These are phyloP conservation scores for Pleurotus ostreatus DNA, from an alignment of 768 basidiomycete genomes.

Conservation along the genomic window DNA sequence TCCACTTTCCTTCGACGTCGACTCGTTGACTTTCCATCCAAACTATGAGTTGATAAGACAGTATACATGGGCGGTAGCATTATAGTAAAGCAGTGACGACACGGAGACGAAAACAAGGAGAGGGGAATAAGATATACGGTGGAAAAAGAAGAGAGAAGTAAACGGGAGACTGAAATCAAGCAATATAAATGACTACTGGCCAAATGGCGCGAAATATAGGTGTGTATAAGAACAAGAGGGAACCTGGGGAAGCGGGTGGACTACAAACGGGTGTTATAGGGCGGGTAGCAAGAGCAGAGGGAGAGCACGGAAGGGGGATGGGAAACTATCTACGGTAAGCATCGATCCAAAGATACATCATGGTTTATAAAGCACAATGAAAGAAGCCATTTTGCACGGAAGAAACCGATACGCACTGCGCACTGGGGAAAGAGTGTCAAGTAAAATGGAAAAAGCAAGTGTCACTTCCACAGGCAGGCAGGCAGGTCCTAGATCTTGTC, in stretches of 20 bases:
- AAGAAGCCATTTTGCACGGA: neutral
- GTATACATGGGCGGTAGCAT: neutral
- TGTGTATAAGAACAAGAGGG: slow-evolving; percentile 9
- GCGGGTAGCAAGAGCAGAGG: no score
- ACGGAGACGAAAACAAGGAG: slow-evolving; percentile 7
- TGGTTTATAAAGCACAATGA: neutral
- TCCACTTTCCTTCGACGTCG: no score
- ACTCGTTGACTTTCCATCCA: neutral
- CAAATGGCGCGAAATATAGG: slow-evolving; percentile 6
- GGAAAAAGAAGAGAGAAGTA: slow-evolving; percentile 5
- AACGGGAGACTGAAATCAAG: neutral
- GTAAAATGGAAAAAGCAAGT: no score
- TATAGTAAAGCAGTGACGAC: slow-evolving; percentile 12
- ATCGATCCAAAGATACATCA: slow-evolving; percentile 6
- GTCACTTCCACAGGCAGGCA: no score
- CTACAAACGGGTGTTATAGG: no score
- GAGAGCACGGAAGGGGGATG: neutral
- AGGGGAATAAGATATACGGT: slow-evolving; percentile 3
- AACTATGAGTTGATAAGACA: slow-evolving; percentile 8
- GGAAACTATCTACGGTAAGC: neutral
- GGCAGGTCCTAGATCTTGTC: no score
- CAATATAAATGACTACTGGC: slow-evolving; percentile 7
- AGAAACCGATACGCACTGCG: neutral
- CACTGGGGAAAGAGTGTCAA: no score
- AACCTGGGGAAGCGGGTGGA: no score